A percentile compares a stretch with the other conserved stretches of the same genome.
phyloP scores from a whole-genome alignment of 2,329 filamentous ascomycete genomes.

The Parastagonospora avenae region DNA sequence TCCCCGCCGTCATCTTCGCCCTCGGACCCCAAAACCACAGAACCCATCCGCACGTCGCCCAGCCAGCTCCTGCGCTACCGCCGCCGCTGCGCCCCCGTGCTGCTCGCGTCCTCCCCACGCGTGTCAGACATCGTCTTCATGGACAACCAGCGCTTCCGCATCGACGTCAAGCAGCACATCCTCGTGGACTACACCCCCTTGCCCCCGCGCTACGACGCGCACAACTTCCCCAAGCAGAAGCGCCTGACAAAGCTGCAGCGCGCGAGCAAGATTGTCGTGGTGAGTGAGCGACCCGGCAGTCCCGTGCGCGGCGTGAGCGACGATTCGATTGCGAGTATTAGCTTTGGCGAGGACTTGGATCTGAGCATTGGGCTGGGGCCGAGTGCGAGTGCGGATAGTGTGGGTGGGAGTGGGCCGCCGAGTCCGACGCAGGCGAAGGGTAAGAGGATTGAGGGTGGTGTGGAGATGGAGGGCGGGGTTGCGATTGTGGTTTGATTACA shows the following conservation, averaged over 20 bases:
- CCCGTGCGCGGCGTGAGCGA: constrained; percentile 37
- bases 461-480: too few species aligned
- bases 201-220: constrained; percentile 53
- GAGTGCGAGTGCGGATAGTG: constrained; percentile 6
- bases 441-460: too few species aligned
- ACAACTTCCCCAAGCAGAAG: constrained; percentile 41
- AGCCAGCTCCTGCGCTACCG: constrained; percentile 53
- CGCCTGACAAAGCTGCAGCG: constrained; percentile 11
- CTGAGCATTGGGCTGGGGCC: constrained; percentile 3
- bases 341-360: constrained; percentile 40
- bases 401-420: constrained; percentile 7
- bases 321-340: constrained; percentile 39
- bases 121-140: constrained; percentile 54
- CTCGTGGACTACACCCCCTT: constrained; percentile 50
- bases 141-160: constrained; percentile 50
- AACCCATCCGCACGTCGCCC: constrained; percentile 29
- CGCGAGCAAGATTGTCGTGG: constrained; percentile 3
- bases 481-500: too few species aligned
- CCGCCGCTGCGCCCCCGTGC: constrained; percentile 53
- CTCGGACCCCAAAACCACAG: constrained; percentile 1
- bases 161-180: constrained; percentile 51
- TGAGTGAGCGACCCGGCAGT: constrained; percentile 26
- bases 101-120: constrained; percentile 51
- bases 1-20: constrained; percentile 18
- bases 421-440: neutral